Base-by-base conservation (phyloP, 2,329 filamentous ascomycete species). In the Fusarium brevicatenulatum region DNA sequence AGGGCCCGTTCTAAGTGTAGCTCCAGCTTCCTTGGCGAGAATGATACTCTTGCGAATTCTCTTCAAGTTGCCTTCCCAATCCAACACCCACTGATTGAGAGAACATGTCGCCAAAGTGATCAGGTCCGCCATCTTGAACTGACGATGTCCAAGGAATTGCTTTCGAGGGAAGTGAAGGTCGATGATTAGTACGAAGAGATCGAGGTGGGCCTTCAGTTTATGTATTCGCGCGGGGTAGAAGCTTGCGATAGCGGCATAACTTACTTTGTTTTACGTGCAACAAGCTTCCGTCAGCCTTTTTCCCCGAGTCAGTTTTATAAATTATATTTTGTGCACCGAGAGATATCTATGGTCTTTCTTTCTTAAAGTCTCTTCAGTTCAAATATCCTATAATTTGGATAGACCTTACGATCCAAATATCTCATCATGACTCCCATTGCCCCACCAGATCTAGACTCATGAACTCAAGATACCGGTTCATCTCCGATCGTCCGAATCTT, bases 1-100 rank as follows among this genome's bases (percentile, higher is more conserved):
- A 4, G 86, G 89, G 7, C 89, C 89, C 5, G 88, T 86, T 57
- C 91, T 85, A n/a, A 93, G 80, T 15, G 85, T 87, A n/a, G 91
- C 91, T 32, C 90, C 89, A 7, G 85, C 84, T 52, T 82, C 83
- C 80, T 92, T 93, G 23, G 91, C 90, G 32, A 82, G 73, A 40
- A 81, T 83, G 73, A 93, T 90, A 62, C 88, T 90, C 78, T 91
- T 85, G 23, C 91, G 85, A 71, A 93, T 92, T 23, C 91, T 85
- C 54, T 86, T 84, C 4, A 85, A 80, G 76, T 93, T 93, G 42
- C 90, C 91, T 70, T 88, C 25, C 58, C 63, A 58, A 59, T 76
- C 73, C 34, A 76, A 19, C 16, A 87, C 81, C 66, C 81, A 82
- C 30, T 83, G 81, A 34, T 80, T 82, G 43, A 83, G 77, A 21